Evolutionary conservation across 495 filamentous ascomycete species (phyloP), one percentile per base, ranked within the genome.

Genomic region (Tuber melanosporum): DNA sequence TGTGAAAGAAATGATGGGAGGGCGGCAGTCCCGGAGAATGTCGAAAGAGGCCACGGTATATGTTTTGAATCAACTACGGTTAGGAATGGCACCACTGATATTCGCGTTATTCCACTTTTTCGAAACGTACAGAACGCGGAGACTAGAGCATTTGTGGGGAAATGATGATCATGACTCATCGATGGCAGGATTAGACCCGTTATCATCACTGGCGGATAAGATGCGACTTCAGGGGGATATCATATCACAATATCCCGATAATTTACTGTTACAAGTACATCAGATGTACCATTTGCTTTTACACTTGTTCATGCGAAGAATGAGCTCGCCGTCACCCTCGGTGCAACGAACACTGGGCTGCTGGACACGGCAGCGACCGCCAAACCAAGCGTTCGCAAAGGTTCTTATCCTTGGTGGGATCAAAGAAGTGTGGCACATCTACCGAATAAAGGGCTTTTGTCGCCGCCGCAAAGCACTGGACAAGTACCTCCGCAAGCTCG

Each of bases 261-360:
- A 73, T 32, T 76, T 83, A 73, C 73, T 83, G 4, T 77, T 83
- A 26, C 78, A 82, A 44, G 71, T 83, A 15, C 81, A 83, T 57
- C 82, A 83, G 43, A 83, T 83, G 82, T 83, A 82, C 52, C 76
- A 83, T 49, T 73, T 83, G 36, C 81, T 83, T 26, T 76, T 83
- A 19, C 82, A 83, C 57, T 73, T 83, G 43, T 78, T 83, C 43
- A 76, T 81, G 45, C 78, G 82, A 46, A 79, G 82, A 52, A 75
- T 83, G 22, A 83, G 79, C 45, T 76, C 81, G 17, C 49, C 71
- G 26, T 66, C 76, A 22, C 73, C 73, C 5, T 79, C 77, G 52
- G 78, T 74, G 43, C 22, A 75, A 2, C 73, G 76, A 15, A 74
- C 76, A 41, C 32, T 83, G 71, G 71, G 81, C 22, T 71, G 74